These are phyloP conservation scores for Striga asiatica DNA, from an alignment of 257 asterid species.

Conservation along the genomic window DNA sequence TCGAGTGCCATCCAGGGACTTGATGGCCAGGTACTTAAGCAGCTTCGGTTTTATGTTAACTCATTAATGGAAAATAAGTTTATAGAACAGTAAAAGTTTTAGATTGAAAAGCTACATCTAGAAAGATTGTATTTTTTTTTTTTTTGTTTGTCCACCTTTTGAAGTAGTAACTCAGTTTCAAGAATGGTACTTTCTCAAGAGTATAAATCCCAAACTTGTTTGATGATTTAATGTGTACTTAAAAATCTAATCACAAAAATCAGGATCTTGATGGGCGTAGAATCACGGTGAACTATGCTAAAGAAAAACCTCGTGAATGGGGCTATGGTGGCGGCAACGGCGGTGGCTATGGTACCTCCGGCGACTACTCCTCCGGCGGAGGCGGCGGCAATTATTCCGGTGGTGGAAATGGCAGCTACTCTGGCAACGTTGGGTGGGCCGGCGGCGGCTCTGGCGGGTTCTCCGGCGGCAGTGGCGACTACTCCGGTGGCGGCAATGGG, in stretches of 20 bases:
- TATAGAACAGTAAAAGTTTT: too few species aligned
- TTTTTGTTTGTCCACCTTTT: not conserved
- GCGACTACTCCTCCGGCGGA: conserved; percentile 16
- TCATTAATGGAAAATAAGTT: not conserved
- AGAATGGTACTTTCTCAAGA: not conserved
- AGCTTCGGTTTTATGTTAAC: not conserved
- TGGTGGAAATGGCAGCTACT: too few species aligned
- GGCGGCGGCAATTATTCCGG: conserved; percentile 19
- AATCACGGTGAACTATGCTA: conserved; percentile 48
- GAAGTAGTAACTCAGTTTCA: not conserved
- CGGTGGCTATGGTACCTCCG: conserved; percentile 16
- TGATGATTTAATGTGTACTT: not conserved
- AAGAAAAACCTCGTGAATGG: conserved; percentile 34
- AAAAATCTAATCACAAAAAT: not conserved
- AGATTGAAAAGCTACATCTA: too few species aligned
- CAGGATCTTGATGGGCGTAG: conserved; percentile 52
- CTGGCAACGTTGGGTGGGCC: too few species aligned
- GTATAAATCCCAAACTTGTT: not conserved
- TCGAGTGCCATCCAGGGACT: conserved; percentile 66
- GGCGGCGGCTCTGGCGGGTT: too few species aligned
- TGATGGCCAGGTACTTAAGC: conserved; percentile 65
- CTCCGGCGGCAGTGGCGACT: too few species aligned
- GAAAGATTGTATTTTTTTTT: not conserved
- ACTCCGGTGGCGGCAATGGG: too few species aligned
- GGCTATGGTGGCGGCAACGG: conserved; percentile 37